Evolutionary conservation across 345 rosid species (phyloP), one percentile per base, ranked within the genome.

Genomic region (Gossypium ekmanianum): DNA sequence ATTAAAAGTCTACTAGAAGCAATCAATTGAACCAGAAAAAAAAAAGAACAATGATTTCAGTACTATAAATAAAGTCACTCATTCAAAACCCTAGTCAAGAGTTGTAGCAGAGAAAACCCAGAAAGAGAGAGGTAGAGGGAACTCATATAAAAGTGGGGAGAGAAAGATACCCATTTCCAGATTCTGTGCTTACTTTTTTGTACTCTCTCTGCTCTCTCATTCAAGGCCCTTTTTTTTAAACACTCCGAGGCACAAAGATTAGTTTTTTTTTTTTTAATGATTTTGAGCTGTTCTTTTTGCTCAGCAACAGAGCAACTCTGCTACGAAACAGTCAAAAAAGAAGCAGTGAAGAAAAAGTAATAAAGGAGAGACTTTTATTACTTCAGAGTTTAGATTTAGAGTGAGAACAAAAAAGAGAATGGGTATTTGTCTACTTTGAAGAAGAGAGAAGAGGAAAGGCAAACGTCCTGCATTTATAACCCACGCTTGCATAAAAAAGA

Each of bases 401-500:
- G 51, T 61, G 59, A 71, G 57, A 64, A 52, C 77, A 45, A 29
- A 77, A 50, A 34, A 70, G 76, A 75, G 78, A 43, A 82, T 68
- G 82, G 77, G 74, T 58, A 71, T 51, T 75, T 75, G 79, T 79
- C 78, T 72, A 63, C 66, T 47, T 76, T 17, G 78, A 41, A 64
- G 69, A 68, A 78, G 79, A 79, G 85, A 48, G 76, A 70, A 45
- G 57, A 67, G 70, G 3, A 80, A 58, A 11, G 62, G 79, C 81
- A 85, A 87, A 85, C 90, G 84, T 78, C 79, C 84, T 81, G 87
- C 84, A 84, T 94, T 88, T 89, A 90, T 92, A 90, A 9, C 91
- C 93, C 98, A 94, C 96, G 96, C 97, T 85, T 94, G 92, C 97
- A 89, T 92, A 2, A 87, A 94, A 94, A 89, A 87, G 80, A 83